Percentiles rank a stretch among this genome's conserved stretches.
phyloP scores from a whole-genome alignment of 805 yeast genomes.

The Metschnikowia picachoensis region DNA sequence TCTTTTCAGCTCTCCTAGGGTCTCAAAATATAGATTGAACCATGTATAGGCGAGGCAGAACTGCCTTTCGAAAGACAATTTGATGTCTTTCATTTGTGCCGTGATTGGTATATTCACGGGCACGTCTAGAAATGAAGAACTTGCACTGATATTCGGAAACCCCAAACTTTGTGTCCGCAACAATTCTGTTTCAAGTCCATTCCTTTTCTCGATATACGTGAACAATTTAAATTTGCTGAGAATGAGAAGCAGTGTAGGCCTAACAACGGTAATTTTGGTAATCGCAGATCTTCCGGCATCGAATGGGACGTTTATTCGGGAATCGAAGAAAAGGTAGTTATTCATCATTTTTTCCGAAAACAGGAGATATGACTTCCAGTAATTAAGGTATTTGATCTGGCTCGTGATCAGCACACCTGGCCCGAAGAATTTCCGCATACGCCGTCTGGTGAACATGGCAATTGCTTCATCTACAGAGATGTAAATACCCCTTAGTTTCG shows the following conservation, averaged over 20 bases:
- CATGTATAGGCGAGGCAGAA: slow-evolving; percentile 23
- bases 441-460: slow-evolving; percentile 45
- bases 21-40: slow-evolving; percentile 30
- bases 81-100: slow-evolving; percentile 14
- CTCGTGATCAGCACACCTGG: slow-evolving; percentile 69
- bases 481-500: slow-evolving; percentile 9
- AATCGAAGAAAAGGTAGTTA: slow-evolving; percentile 9
- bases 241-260: slow-evolving; percentile 9
- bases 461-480: slow-evolving; percentile 44
- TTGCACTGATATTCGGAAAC: slow-evolving; percentile 8
- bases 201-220: slow-evolving; percentile 8
- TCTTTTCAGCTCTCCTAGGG: slow-evolving; percentile 3
- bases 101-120: slow-evolving; percentile 8
- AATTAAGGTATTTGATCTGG: slow-evolving; percentile 63
- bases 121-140: slow-evolving; percentile 6
- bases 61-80: slow-evolving; percentile 13
- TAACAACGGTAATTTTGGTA: slow-evolving; percentile 11
- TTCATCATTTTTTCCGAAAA: not conserved
- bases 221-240: slow-evolving; percentile 11
- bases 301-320: slow-evolving; percentile 3
- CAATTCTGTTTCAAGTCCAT: slow-evolving; percentile 3
- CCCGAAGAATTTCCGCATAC: slow-evolving; percentile 57
- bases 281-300: slow-evolving; percentile 6
- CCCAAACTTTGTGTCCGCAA: slow-evolving; percentile 6
- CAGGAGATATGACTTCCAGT: slow-evolving; percentile 36